Percentiles rank a stretch among this genome's conserved stretches.
phyloP scores from a whole-genome alignment of 176 grass and related monocot genomes.

The Otatea glauca region DNA sequence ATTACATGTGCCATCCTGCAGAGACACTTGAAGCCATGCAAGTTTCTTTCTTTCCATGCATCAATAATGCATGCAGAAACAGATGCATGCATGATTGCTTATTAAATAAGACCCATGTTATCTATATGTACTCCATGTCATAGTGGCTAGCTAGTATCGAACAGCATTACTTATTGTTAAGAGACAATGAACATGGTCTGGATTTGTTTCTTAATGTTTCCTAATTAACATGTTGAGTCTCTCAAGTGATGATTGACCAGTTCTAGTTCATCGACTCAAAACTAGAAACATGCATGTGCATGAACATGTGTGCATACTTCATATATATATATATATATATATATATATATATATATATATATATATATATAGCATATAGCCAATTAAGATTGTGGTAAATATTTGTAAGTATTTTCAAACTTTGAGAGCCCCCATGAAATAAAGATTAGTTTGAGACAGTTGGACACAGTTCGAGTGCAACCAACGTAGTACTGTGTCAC shows the following conservation, averaged over 20 bases:
- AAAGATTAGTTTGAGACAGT: conserved; percentile 20
- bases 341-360: background rate
- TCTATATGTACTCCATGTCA: background rate
- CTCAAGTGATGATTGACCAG: conserved; percentile 10
- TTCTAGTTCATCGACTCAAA: background rate
- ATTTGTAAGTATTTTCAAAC: background rate
- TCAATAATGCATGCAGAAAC: background rate
- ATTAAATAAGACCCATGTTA: conserved; percentile 6
- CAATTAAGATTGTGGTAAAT: too few relatives aligned
- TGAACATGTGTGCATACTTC: background rate
- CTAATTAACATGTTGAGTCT: background rate
- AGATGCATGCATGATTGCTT: conserved; percentile 9
- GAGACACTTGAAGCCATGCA: background rate
- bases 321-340: background rate
- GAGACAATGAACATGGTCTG: background rate
- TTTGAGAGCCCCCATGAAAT: conserved; percentile 31
- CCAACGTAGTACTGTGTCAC: conserved; percentile 39
- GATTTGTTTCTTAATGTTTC: background rate
- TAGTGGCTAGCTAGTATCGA: background rate
- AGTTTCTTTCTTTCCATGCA: background rate
- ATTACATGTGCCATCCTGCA: conserved; percentile 17
- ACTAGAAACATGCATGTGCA: conserved; percentile 33
- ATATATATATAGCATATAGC: too few relatives aligned
- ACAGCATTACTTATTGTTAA: background rate
- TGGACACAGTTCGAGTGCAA: conserved; percentile 30